Evolutionary conservation across 192 early-diverging fungal species (phyloP).

Genomic region (Geosiphon pyriformis): DNA sequence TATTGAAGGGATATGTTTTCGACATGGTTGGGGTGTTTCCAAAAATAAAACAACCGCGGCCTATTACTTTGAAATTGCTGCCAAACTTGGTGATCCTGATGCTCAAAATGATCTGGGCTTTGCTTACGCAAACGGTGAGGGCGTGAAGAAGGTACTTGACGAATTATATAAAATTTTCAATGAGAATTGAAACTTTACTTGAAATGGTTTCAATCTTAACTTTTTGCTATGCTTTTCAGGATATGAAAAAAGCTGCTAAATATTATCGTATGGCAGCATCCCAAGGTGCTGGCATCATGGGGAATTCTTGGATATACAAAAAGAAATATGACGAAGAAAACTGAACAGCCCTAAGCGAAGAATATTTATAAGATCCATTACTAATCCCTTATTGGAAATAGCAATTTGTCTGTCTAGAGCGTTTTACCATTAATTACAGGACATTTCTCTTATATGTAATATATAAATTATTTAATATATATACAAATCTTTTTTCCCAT

Average conservation of each 20-base stretch:
- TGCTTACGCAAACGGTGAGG: slow-evolving; percentile 57
- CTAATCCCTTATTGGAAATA: too few relatives aligned
- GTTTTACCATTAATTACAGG: too few relatives aligned
- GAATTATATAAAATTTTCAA: too few relatives aligned
- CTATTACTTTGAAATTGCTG: slow-evolving; percentile 78
- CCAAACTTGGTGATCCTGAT: slow-evolving; percentile 67
- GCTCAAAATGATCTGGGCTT: slow-evolving; percentile 58
- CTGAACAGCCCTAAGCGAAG: too few relatives aligned
- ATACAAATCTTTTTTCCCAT: too few relatives aligned
- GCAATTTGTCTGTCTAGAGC: too few relatives aligned
- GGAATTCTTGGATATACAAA: slow-evolving; percentile 83
- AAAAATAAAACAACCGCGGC: slow-evolving; percentile 69
- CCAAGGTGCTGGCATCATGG: slow-evolving; percentile 67
- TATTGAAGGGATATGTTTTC: slow-evolving; percentile 49
- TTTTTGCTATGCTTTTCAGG: neutral
- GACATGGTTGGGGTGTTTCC: slow-evolving; percentile 76
- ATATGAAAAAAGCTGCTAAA: slow-evolving; percentile 54
- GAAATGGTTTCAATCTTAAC: too few relatives aligned
- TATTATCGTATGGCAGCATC: slow-evolving; percentile 73
- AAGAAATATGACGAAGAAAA: slow-evolving; percentile 63
- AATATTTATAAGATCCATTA: too few relatives aligned
- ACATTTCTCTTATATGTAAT: too few relatives aligned
- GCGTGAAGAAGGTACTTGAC: slow-evolving; percentile 46
- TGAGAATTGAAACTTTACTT: too few relatives aligned
- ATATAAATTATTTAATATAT: too few relatives aligned